Percentiles rank a stretch among this genome's conserved stretches.
Conservation (phyloP, 73 alveolate species). For the Uronychia setigera region DNA sequence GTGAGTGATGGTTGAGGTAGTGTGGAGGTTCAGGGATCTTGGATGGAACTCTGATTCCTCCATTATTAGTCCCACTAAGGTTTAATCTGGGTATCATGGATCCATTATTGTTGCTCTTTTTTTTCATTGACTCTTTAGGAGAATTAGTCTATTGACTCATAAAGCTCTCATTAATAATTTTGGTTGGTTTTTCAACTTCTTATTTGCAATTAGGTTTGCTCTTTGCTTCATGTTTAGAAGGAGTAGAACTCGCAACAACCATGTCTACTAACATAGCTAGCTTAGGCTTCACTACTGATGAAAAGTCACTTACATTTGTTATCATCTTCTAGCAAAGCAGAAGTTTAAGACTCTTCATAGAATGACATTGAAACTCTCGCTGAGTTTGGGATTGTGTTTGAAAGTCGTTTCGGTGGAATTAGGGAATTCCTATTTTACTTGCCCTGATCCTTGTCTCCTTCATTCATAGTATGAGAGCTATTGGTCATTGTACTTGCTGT, state of each 20-base stretch:
- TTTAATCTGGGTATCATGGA: neutral
- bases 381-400: neutral
- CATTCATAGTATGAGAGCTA: neutral
- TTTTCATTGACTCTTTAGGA: neutral
- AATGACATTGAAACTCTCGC: neutral
- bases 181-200: neutral
- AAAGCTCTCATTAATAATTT: neutral
- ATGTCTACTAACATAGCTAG: no score
- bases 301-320: neutral
- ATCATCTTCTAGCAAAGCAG: neutral
- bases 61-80: neutral
- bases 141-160: neutral
- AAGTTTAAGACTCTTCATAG: neutral
- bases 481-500: neutral
- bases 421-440: neutral
- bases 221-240: neutral
- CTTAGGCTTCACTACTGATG: neutral
- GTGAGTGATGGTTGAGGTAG: constrained; percentile 4
- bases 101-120: neutral
- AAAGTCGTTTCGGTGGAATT: neutral
- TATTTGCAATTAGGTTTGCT: neutral
- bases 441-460: neutral
- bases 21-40: neutral
- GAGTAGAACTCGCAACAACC: no score
- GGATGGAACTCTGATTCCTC: neutral